A percentile compares a stretch with the other conserved stretches of the same genome.
phyloP scores from a whole-genome alignment of 352 stramenopile genomes.

The Phytophthora citrophthora region DNA sequence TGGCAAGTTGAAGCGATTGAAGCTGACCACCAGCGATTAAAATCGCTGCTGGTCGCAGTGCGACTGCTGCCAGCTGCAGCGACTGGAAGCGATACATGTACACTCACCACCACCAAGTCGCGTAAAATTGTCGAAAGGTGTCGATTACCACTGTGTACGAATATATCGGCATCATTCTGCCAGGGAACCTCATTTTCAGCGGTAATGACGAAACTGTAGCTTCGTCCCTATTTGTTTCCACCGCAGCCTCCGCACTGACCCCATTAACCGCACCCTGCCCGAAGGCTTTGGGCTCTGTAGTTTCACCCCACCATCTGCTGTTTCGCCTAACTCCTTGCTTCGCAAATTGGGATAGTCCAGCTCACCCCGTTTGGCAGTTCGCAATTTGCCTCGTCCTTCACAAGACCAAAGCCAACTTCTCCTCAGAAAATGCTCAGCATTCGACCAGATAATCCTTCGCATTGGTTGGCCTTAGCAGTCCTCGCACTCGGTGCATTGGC shows the following conservation, averaged over 20 bases:
- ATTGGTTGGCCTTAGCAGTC: slow-evolving; percentile 2
- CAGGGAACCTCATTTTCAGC: no score
- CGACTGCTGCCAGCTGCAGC: no score
- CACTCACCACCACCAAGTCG: no score
- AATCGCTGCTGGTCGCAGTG: no score
- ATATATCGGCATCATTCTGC: no score
- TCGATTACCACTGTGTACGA: no score
- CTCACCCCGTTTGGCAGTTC: slow-evolving; percentile 4
- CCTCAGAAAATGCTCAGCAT: slow-evolving; percentile 8
- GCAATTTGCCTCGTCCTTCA: slow-evolving; percentile 6
- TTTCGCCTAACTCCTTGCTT: background rate
- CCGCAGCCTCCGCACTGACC: background rate
- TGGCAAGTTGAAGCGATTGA: no score
- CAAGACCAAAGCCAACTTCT: background rate
- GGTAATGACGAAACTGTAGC: no score
- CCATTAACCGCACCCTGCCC: slow-evolving; percentile 31
- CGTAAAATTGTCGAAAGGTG: no score
- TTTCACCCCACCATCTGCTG: background rate
- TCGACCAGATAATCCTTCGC: slow-evolving; percentile 2
- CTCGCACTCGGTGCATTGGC: slow-evolving; percentile 28
- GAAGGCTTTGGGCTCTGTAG: background rate
- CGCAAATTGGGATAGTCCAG: slow-evolving; percentile 7
- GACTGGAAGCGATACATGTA: no score
- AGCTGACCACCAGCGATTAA: no score
- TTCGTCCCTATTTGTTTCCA: no score